phyloP scores from a whole-genome alignment of 495 filamentous ascomycete species.

The Lentithecium fluviatile region DNA sequence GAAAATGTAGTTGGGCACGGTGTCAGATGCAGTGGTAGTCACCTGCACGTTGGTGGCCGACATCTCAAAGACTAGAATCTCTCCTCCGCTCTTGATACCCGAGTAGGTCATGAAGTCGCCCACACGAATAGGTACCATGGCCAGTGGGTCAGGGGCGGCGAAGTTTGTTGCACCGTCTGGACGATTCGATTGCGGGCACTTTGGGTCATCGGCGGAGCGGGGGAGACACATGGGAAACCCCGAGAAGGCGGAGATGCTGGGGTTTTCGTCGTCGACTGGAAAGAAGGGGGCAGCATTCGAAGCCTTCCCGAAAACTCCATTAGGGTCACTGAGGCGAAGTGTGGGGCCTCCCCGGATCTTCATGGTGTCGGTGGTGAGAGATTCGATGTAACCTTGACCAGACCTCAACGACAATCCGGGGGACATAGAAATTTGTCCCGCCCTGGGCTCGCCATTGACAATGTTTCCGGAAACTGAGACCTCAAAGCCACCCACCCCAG shows the following conservation, averaged over 20 bases:
- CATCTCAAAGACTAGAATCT: conserved; percentile 41
- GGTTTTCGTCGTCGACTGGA: conserved; percentile 45
- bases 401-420: conserved; percentile 38
- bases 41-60: conserved; percentile 43
- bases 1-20: conserved; percentile 41
- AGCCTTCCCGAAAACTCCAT: conserved; percentile 41
- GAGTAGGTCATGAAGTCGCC: conserved; percentile 46
- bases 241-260: conserved; percentile 43
- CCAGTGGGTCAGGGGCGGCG: conserved; percentile 36
- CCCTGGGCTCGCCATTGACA: conserved; percentile 41
- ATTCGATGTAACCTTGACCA: conserved; percentile 43
- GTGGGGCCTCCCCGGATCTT: conserved; percentile 42
- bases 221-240: conserved; percentile 51
- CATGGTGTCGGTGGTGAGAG: conserved; percentile 38
- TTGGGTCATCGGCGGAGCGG: conserved; percentile 36
- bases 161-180: conserved; percentile 29
- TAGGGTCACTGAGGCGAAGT: conserved; percentile 48
- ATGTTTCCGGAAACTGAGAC: conserved; percentile 44
- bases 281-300: conserved; percentile 42
- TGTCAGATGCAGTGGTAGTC: conserved; percentile 30
- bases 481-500: conserved; percentile 38
- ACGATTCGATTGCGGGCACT: conserved; percentile 43
- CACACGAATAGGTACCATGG: conserved; percentile 44
- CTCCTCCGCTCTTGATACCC: conserved; percentile 36
- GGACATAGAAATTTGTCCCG: conserved; percentile 41